phyloP scores from a whole-genome alignment of 306 rosid species.

The Delonix regia region DNA sequence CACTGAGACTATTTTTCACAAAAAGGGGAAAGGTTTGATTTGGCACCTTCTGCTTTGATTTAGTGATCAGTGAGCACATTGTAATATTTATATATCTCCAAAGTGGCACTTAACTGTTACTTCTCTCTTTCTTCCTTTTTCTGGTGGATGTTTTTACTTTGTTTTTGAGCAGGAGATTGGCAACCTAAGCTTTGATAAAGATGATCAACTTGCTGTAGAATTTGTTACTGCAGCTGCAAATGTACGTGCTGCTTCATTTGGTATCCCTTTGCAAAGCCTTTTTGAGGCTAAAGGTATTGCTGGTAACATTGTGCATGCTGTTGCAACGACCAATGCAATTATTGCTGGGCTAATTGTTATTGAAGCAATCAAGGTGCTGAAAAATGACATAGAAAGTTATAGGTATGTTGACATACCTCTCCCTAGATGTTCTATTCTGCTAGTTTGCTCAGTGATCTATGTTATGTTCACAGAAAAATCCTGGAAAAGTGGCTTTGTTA shows the following conservation, averaged over 20 bases:
- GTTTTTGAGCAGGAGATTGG: slow-evolving; percentile 77
- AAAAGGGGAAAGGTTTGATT: slow-evolving; percentile 78
- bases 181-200: slow-evolving; percentile 90
- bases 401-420: slow-evolving; percentile 58
- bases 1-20: slow-evolving; percentile 73
- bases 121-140: neutral
- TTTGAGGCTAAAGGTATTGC: slow-evolving; percentile 99
- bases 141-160: neutral
- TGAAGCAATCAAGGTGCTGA: slow-evolving; percentile 95
- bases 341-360: slow-evolving; percentile 98
- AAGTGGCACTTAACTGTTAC: slow-evolving; percentile 1
- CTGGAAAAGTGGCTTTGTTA: slow-evolving; percentile 16
- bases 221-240: slow-evolving; percentile 98
- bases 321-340: slow-evolving; percentile 95
- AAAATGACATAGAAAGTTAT: slow-evolving; percentile 63
- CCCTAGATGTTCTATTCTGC: slow-evolving; percentile 3
- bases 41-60: slow-evolving; percentile 29
- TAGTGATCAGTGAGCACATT: slow-evolving; percentile 20
- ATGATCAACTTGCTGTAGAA: slow-evolving; percentile 97
- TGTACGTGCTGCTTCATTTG: slow-evolving; percentile 91
- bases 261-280: slow-evolving; percentile 90
- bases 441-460: neutral
- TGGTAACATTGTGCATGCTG: slow-evolving; percentile 98
- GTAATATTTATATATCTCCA: slow-evolving; percentile 2
- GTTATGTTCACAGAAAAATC: neutral